Conservation (phyloP, 495 filamentous ascomycete genomes). For the Penicillium ucsense region DNA sequence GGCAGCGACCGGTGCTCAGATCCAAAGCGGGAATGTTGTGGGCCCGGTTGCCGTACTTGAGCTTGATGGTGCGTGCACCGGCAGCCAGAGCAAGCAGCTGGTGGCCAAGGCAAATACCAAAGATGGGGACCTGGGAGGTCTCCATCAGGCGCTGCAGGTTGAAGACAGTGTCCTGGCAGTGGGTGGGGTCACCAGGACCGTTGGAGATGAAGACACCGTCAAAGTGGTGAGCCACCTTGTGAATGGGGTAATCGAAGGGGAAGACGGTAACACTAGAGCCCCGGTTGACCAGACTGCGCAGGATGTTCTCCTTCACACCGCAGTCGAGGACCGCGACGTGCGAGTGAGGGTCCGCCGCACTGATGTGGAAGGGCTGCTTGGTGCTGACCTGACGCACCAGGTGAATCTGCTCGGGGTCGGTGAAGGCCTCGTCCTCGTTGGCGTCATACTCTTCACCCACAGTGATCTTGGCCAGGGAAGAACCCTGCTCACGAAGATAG, state of each 20-base stretch:
- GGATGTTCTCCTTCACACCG: constrained; percentile 99
- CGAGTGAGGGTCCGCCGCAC: constrained; percentile 63
- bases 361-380: constrained; percentile 93
- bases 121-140: constrained; percentile 77
- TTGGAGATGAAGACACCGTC: constrained; percentile 97
- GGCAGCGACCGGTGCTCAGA: constrained; percentile 89
- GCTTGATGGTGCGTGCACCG: constrained; percentile 80
- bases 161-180: constrained; percentile 88
- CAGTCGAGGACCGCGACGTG: constrained; percentile 96
- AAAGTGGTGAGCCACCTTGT: constrained; percentile 95
- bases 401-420: constrained; percentile 94
- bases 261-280: constrained; percentile 85
- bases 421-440: constrained; percentile 92
- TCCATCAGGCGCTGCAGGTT: constrained; percentile 84
- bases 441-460: constrained; percentile 98
- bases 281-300: constrained; percentile 80
- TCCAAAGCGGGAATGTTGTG: constrained; percentile 97
- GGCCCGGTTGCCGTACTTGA: constrained; percentile 95
- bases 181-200: constrained; percentile 93
- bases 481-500: constrained; percentile 88
- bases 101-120: constrained; percentile 95
- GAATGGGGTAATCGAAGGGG: constrained; percentile 92
- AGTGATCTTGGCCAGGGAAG: constrained; percentile 87
- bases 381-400: constrained; percentile 91
- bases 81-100: constrained; percentile 69